phyloP scores from a whole-genome alignment of 768 basidiomycete genomes.

The Solioccasus polychromus region DNA sequence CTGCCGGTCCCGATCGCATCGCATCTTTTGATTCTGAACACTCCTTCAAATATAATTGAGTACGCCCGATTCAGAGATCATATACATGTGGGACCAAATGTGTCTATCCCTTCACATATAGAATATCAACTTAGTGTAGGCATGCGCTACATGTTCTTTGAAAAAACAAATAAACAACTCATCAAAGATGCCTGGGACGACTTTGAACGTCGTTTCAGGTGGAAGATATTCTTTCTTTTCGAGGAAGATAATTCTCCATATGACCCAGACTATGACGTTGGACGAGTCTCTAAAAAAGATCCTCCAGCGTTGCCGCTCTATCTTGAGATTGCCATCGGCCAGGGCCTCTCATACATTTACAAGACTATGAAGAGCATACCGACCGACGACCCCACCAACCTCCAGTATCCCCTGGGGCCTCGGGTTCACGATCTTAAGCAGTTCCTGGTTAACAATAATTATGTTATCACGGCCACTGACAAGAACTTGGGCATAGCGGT shows the following conservation, averaged over 20 bases:
- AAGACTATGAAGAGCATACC: neutral
- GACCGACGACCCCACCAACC: no score
- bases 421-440: neutral
- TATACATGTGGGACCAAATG: neutral
- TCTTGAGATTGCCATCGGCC: neutral
- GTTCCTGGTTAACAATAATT: neutral
- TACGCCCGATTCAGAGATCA: neutral
- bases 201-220: conserved; percentile 4
- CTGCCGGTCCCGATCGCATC: neutral
- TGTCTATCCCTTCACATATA: neutral
- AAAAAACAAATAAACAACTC: neutral
- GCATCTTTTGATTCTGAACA: neutral
- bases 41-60: neutral
- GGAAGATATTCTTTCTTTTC: conserved; percentile 1
- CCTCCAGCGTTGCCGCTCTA: conserved; percentile 8
- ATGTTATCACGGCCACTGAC: neutral
- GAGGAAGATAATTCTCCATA: neutral
- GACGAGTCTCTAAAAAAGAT: neutral
- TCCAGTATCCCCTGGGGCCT: no score
- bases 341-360: neutral
- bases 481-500: conserved; percentile 7
- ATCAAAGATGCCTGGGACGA: conserved; percentile 3
- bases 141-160: conserved; percentile 6
- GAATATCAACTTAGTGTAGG: neutral
- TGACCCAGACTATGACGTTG: conserved; percentile 15